Conservation (phyloP, 768 basidiomycete species). For the Dioszegia hungarica region DNA sequence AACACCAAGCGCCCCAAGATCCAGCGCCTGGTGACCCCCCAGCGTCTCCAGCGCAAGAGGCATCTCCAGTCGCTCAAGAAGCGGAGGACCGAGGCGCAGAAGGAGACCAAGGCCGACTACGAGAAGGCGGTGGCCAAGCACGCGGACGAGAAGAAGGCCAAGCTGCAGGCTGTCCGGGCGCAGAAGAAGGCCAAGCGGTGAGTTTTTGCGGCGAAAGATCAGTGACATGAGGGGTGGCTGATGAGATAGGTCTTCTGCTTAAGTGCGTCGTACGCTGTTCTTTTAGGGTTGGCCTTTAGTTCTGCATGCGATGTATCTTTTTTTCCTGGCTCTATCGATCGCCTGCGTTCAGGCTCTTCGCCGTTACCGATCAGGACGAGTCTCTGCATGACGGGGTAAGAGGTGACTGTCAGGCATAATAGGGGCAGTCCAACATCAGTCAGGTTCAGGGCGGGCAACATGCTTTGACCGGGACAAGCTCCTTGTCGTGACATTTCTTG, state of each 20-base stretch:
- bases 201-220: background rate
- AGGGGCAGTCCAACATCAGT: no score
- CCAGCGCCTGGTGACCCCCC: slow-evolving; percentile 71
- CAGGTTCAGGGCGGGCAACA: no score
- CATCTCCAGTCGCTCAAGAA: slow-evolving; percentile 83
- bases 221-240: background rate
- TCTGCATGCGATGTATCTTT: slow-evolving; percentile 8
- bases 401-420: no score
- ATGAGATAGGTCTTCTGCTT: background rate
- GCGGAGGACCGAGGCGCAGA: slow-evolving; percentile 81
- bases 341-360: no score
- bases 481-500: no score
- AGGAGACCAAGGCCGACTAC: slow-evolving; percentile 92
- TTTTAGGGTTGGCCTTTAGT: slow-evolving; percentile 6
- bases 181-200: slow-evolving; percentile 46
- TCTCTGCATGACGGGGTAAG: no score
- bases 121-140: slow-evolving; percentile 84
- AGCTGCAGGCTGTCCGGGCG: slow-evolving; percentile 63
- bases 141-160: slow-evolving; percentile 86
- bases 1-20: slow-evolving; percentile 99
- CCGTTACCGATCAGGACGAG: no score
- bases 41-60: slow-evolving; percentile 93
- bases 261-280: slow-evolving; percentile 3
- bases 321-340: no score
- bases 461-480: no score